A percentile compares a stretch with the other conserved stretches of the same genome.
Conservation (phyloP, 352 stramenopile species). For the Phytophthora sp. region DNA sequence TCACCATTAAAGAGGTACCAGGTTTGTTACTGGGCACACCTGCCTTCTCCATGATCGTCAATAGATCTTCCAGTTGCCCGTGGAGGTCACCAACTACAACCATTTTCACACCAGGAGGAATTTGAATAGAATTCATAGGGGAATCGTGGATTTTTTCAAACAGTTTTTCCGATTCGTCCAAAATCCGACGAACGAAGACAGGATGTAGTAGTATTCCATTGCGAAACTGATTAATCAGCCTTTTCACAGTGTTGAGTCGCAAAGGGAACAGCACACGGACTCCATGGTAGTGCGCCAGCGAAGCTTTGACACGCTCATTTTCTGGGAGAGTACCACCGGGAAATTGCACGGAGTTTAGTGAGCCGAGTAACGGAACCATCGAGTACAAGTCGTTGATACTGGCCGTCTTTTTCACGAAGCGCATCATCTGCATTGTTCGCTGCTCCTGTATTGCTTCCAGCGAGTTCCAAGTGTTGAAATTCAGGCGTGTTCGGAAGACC, state of each 20-base stretch:
- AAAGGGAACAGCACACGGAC: slow-evolving; percentile 64
- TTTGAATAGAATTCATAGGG: slow-evolving; percentile 62
- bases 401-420: slow-evolving; percentile 70
- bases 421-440: slow-evolving; percentile 72
- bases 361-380: slow-evolving; percentile 64
- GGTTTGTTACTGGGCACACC: slow-evolving; percentile 85
- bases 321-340: slow-evolving; percentile 40
- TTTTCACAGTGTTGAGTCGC: slow-evolving; percentile 66
- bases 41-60: slow-evolving; percentile 91
- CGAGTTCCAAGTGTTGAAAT: slow-evolving; percentile 79
- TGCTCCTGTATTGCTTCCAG: slow-evolving; percentile 74
- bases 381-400: slow-evolving; percentile 71
- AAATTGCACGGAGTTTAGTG: slow-evolving; percentile 49
- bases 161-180: slow-evolving; percentile 57
- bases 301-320: slow-evolving; percentile 50
- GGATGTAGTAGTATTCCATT: slow-evolving; percentile 68
- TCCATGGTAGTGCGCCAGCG: slow-evolving; percentile 60
- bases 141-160: slow-evolving; percentile 32
- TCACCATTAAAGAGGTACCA: slow-evolving; percentile 96
- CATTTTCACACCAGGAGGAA: slow-evolving; percentile 71
- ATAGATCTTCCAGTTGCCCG: slow-evolving; percentile 91
- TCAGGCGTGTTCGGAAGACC: slow-evolving; percentile 71
- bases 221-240: slow-evolving; percentile 76
- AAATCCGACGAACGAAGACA: slow-evolving; percentile 66
- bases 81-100: slow-evolving; percentile 92